Base-by-base conservation (phyloP, 2,329 filamentous ascomycete genomes). In the Nothophaeocryptopus gaeumannii region DNA sequence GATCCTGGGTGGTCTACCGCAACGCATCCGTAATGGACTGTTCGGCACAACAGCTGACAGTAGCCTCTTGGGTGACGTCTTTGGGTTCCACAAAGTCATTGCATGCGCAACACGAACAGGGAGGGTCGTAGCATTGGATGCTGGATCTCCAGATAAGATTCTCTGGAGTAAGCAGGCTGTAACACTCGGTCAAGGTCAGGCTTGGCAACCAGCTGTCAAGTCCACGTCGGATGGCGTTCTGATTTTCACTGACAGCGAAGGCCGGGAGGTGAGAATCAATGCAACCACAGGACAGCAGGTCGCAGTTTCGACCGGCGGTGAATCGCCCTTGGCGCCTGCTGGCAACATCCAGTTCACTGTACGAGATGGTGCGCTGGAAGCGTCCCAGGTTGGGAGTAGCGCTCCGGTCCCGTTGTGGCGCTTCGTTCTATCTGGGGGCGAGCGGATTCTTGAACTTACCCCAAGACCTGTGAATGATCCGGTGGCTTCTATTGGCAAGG, bases 401-500 rank as follows among this genome's bases (percentile, higher is more conserved):
- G 44, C 55, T 15, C 47, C 47, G 10, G 56, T 51, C 7, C 40
- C 55, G 13, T 32, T 67, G 63, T 99, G 93, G 93, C 81, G 79
- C 29, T 90, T 97, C 62, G 70, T 79, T 16, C 80, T 88, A 8
- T 76, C 81, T 0, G 63, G 75, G 1, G 83, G 82, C 9, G 81
- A 95, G 66, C 82, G 76, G 51, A 82, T 97, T 46, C 74, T 85
- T 5, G 74, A 79, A 38, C 77, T 93, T 34, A 84, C 84, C 2
- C 78, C 84, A 13, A 80, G 85, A 40, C 84, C 89, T 8, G 66
- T 79, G 2, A 86, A 92, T 57, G 91, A 99, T 61, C 89, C 89
- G 0, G 84, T 97, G 40, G 92, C 93, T 2, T 97, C 93, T 0
- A 96, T 99, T 60, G 93, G 93, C 8, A 89, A 89, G 51, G 93